Conservation (phyloP, 768 basidiomycete species). For the Gymnopilus junonius region DNA sequence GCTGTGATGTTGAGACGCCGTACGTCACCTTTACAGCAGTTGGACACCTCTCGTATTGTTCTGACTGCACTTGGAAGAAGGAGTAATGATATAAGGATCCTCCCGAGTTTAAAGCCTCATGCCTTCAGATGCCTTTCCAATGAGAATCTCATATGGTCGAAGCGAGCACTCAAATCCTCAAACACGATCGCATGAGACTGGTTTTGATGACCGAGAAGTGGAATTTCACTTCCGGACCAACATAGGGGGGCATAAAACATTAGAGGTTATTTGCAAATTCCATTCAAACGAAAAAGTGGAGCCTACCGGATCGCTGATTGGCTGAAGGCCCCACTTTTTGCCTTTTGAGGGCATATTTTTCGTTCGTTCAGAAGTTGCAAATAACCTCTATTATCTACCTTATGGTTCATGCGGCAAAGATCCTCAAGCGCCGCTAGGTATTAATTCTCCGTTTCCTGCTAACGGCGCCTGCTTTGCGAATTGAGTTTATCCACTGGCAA, state of each 20-base stretch:
- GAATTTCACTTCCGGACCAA: not conserved
- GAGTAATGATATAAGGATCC: not conserved
- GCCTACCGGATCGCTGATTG: no score
- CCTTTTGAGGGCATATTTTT: no score
- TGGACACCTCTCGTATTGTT: not conserved
- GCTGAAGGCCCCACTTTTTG: no score
- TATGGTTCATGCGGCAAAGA: not conserved
- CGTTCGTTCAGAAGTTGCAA: no score
- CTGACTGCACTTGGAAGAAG: not conserved
- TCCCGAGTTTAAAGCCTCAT: no score
- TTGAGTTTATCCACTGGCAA: not conserved
- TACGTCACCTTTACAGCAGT: not conserved
- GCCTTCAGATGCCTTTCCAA: not conserved
- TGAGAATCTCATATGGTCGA: not conserved
- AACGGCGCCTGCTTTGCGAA: not conserved
- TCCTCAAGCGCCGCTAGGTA: not conserved
- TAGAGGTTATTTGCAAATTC: no score
- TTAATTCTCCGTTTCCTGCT: not conserved
- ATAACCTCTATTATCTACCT: no score
- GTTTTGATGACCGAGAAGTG: not conserved
- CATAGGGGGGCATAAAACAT: not conserved
- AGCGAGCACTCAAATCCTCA: not conserved
- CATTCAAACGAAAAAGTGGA: no score
- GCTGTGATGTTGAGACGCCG: not conserved
- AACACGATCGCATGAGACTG: not conserved